Evolutionary conservation across 169 alveolate species (phyloP), one percentile per base, ranked within the genome.

Genomic region (Plasmodium ovale): DNA sequence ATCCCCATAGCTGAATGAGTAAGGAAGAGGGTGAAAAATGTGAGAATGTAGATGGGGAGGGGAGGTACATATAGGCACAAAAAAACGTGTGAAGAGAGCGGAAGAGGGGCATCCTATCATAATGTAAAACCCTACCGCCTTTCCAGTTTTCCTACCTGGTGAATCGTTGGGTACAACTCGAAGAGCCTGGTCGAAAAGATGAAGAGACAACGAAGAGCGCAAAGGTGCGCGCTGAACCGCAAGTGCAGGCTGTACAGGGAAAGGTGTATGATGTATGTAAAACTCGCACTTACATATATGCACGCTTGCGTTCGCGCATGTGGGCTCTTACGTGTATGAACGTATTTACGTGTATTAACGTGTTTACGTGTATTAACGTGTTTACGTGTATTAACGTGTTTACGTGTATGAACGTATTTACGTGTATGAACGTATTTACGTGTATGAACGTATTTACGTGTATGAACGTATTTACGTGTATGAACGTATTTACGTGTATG

Each of bases 161-260:
- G 44, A 31, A 74, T 74, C 64, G 58, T 74, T 0, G 88, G 88
- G 9, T 60, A 74, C 37, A 74, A 27, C 54, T 74, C 88, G 31
- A 42, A 59, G 25, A 59, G 77, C 14, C 74, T 25, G 19, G 88
- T 74, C 2, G 88, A 74, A 60, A 74, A 74, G 44, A 74, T 39
- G 53, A 60, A 74, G 21, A 74, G 65, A 54, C 88, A 74, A 10
- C 67, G 72, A 3, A 74, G 44, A 0, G 47, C 54, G 33, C 88
- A 74, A 14, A 53, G 65, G 37, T 74, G 73, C 12, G 88, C 64
- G 21, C 49, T 74, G 37, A 42, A 74, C 44, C 74, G 49, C 2
- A 74, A 23, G 37, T 59, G 27, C 0, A 60, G 10, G 67, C 88
- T 74, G 49, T 29, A 60, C 0, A 27, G 25, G 29, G 56, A 29